These are phyloP conservation scores for Botrytis deweyae DNA, from an alignment of 2,329 filamentous ascomycete genomes.

Conservation along the genomic window DNA sequence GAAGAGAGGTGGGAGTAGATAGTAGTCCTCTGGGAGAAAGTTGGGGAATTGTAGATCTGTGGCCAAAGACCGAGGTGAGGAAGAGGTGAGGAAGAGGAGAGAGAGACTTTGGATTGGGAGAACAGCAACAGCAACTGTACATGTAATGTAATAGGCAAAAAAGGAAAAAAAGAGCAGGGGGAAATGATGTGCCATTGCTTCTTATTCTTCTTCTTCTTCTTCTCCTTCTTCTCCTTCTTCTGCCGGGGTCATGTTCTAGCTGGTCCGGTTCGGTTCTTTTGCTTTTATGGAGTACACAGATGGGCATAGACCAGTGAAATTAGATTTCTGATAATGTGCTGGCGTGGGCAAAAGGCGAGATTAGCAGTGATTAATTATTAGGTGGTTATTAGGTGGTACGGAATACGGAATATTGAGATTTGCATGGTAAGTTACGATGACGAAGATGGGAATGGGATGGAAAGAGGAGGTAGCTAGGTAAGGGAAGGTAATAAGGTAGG, in stretches of 20 bases:
- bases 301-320: constrained; percentile 2
- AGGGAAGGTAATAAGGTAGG: not conserved
- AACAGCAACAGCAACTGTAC: not conserved
- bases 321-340: not conserved
- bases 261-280: not conserved
- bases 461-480: too few relatives aligned
- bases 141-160: not conserved
- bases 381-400: not conserved
- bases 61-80: not conserved
- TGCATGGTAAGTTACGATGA: constrained; percentile 2
- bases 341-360: not conserved
- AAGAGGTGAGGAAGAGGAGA: not conserved
- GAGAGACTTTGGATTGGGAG: not conserved
- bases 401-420: constrained; percentile 1
- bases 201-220: not conserved
- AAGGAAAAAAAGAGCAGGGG: not conserved
- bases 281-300: not conserved
- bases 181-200: not conserved
- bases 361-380: constrained; percentile 1
- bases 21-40: not conserved
- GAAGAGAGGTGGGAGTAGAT: not conserved
- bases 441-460: not conserved
- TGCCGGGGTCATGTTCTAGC: not conserved
- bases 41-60: not conserved
- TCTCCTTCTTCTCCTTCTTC: not conserved